phyloP scores from a whole-genome alignment of 108 stramenopile species.

The Skeletonema marinoi region DNA sequence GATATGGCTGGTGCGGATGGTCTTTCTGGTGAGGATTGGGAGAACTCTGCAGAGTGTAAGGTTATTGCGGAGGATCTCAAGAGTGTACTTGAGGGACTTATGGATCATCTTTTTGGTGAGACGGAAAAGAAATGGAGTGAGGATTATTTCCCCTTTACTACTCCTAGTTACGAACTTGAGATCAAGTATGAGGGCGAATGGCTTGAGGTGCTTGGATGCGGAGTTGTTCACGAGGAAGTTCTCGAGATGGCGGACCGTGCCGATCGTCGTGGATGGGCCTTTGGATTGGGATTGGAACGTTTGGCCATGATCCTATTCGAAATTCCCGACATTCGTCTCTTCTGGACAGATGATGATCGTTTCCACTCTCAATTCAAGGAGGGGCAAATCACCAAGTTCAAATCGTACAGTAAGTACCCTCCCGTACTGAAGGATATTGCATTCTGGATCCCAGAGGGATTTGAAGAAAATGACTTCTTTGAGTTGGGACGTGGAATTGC shows the following conservation, averaged over 20 bases:
- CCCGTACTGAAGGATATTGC: constrained; percentile 85
- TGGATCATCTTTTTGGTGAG: constrained; percentile 68
- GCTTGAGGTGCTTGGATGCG: constrained; percentile 97
- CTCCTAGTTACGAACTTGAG: constrained; percentile 94
- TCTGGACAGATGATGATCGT: constrained; percentile 88
- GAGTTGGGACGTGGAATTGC: constrained; percentile 78
- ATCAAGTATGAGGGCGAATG: constrained; percentile 91
- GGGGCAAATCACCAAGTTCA: constrained; percentile 65
- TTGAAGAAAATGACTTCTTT: constrained; percentile 82
- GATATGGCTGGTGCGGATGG: constrained; percentile 36
- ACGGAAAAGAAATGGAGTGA: constrained; percentile 56
- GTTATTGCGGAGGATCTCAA: constrained; percentile 58
- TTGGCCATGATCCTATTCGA: constrained; percentile 96
- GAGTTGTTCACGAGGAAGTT: constrained; percentile 89
- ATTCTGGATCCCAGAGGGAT: constrained; percentile 76
- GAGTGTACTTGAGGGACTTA: constrained; percentile 69
- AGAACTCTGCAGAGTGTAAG: constrained; percentile 26
- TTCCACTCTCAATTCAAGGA: constrained; percentile 88
- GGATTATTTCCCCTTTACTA: constrained; percentile 97
- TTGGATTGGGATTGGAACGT: constrained; percentile 95
- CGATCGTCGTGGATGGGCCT: constrained; percentile 89
- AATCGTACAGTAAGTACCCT: constrained; percentile 85
- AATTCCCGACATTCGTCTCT: constrained; percentile 95
- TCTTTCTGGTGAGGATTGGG: constrained; percentile 38
- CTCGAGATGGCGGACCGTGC: constrained; percentile 73